Evolutionary conservation across 78 protist species (phyloP), one percentile per base, ranked within the genome.

Genomic region (Dictyostelium citrinum): DNA sequence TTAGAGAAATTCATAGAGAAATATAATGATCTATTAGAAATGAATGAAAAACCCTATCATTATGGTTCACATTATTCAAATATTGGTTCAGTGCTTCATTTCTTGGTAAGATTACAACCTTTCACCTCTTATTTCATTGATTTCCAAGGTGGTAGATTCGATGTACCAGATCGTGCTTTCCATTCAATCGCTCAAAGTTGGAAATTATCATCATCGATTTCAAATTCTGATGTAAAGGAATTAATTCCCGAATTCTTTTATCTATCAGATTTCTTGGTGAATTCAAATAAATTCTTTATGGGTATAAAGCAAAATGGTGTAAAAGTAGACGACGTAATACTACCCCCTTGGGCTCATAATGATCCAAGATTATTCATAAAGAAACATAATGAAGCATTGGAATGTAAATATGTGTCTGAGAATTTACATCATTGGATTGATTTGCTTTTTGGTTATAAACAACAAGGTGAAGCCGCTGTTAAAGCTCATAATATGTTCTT

Each of bases 361-460:
- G 83, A 75, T 31, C 90, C 95, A 90, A 8, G 71, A 46, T 2
- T 14, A 20, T 98, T 84, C 58, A 82, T 84, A n/a, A 83, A 82
- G n/a, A 94, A 64, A 71, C 96, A 88, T 0, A 90, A 70, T 24
- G 84, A 95, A 45, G 99, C 98, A 2, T 93, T 99, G 51, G 99
- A 99, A 95, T 85, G 95, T 1, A 93, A 72, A 10, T 90, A 90
- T 76, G 99, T 99, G 37, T 81, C 98, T 0, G 95, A 35, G 31
- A 77, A 95, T 70, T 96, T 99, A 67, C 98, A 97, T 79, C 17
- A 90, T 58, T 99, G 99, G 99, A 98, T 99, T 45, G 99, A 99
- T 91, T 93, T 99, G 35, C 94, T 99, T 81, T 99, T 99, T 77
- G 99, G 99, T 27, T 71, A 24, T 94, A 98, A 98, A 92, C 99